Conservation (phyloP, 2,329 filamentous ascomycete genomes). For the Lizonia empirigonia region DNA sequence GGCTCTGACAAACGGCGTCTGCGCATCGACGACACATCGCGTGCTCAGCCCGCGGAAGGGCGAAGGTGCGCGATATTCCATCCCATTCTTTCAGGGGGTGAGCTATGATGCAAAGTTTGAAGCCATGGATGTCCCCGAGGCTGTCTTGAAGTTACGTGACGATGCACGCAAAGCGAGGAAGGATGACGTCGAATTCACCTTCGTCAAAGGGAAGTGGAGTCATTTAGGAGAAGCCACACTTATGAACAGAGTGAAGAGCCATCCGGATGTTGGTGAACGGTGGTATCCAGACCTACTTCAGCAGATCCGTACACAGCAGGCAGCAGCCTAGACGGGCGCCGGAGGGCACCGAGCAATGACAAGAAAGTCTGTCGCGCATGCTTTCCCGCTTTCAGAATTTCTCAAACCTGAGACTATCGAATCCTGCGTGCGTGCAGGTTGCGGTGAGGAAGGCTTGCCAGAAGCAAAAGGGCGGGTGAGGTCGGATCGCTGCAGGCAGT, state of each 20-base stretch:
- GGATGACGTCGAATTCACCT: constrained; percentile 83
- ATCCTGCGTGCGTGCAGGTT: constrained; percentile 10
- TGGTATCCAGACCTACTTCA: constrained; percentile 61
- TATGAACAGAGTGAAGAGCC: constrained; percentile 83
- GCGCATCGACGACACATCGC: constrained; percentile 79
- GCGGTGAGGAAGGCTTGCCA: constrained; percentile 20
- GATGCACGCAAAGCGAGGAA: constrained; percentile 65
- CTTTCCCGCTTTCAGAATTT: background rate
- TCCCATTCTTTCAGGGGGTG: constrained; percentile 90
- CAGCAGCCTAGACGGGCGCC: constrained; percentile 6
- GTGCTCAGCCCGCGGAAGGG: constrained; percentile 76
- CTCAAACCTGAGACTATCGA: constrained; percentile 13
- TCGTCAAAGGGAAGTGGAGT: constrained; percentile 69
- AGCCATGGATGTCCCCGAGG: constrained; percentile 71
- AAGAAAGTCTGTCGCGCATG: constrained; percentile 3
- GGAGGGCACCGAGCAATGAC: background rate
- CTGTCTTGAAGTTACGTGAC: constrained; percentile 66
- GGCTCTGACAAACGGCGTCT: constrained; percentile 82
- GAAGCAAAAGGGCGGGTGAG: constrained; percentile 1
- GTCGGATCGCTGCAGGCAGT: background rate
- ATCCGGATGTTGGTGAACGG: constrained; percentile 82
- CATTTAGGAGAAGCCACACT: constrained; percentile 82
- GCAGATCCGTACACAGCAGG: constrained; percentile 51
- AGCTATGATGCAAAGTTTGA: constrained; percentile 80
- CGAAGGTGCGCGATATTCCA: constrained; percentile 73